Conservation (phyloP, 306 rosid species). For the Nissolia schottii region DNA sequence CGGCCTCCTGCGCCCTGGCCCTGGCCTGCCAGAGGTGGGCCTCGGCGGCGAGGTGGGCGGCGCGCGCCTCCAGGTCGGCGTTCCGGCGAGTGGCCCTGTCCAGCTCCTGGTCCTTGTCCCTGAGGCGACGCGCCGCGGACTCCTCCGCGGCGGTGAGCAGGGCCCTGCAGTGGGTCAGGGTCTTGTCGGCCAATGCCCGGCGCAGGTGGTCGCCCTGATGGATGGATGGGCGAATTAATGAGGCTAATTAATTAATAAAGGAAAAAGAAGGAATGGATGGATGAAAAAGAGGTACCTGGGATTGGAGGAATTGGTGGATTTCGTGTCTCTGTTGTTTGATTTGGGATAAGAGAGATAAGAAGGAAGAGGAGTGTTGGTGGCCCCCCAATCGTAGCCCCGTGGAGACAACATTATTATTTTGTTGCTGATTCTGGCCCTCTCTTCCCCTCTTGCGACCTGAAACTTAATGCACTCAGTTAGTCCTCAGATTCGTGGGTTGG, state of each 20-base stretch:
- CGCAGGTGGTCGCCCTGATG: conserved; percentile 65
- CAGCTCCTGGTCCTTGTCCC: conserved; percentile 67
- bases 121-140: conserved; percentile 38
- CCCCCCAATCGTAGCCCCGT: conserved; percentile 86
- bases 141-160: conserved; percentile 70
- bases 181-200: conserved; percentile 69
- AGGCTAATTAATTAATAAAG: background rate
- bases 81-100: conserved; percentile 69
- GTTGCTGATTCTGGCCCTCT: conserved; percentile 63
- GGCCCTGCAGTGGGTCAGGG: conserved; percentile 59
- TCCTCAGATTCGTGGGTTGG: background rate
- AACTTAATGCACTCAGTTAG: background rate
- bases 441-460: conserved; percentile 59
- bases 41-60: conserved; percentile 66
- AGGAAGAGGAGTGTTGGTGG: conserved; percentile 52
- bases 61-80: conserved; percentile 80
- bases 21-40: conserved; percentile 85
- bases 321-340: conserved; percentile 70
- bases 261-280: background rate
- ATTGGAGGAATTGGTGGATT: conserved; percentile 63
- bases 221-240: too few relatives aligned
- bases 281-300: conserved; percentile 51
- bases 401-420: conserved; percentile 72
- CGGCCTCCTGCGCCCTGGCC: conserved; percentile 69
- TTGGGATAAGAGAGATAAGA: conserved; percentile 49